Percentiles rank a stretch among this genome's conserved stretches.
Conservation (phyloP, 768 basidiomycete genomes). For the Megacollybia marginata region DNA sequence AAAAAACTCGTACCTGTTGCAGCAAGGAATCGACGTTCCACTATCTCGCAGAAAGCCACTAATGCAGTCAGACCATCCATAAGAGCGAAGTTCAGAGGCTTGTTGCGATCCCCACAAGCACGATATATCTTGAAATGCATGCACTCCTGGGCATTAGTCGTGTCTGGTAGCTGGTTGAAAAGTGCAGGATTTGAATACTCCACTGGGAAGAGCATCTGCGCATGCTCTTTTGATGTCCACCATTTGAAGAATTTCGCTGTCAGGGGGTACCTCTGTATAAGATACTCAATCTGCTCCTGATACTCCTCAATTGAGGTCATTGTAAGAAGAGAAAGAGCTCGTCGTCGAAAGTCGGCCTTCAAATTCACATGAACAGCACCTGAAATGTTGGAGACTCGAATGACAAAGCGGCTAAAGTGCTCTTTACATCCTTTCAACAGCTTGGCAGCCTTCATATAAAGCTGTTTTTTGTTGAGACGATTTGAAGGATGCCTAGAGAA, state of each 20-base stretch:
- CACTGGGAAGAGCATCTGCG: constrained; percentile 24
- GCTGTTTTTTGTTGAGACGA: constrained; percentile 2
- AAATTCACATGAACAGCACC: constrained; percentile 13
- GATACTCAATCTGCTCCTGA: too few species aligned
- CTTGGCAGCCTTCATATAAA: constrained; percentile 3
- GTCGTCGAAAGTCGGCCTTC: constrained; percentile 9
- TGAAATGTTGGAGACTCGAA: constrained; percentile 16
- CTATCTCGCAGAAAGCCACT: too few species aligned
- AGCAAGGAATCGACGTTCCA: too few species aligned
- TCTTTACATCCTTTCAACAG: constrained; percentile 22
- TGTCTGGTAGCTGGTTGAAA: constrained; percentile 24
- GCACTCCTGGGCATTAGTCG: constrained; percentile 28
- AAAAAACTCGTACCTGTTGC: too few species aligned
- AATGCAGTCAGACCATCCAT: too few species aligned
- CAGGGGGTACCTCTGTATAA: too few species aligned
- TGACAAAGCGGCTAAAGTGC: constrained; percentile 21
- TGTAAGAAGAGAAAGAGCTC: constrained; percentile 5
- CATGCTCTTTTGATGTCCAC: too few species aligned
- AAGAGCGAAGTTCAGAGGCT: too few species aligned
- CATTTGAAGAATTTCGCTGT: too few species aligned
- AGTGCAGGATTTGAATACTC: constrained; percentile 17
- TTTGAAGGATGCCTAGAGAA: constrained; percentile 6
- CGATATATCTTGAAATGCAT: constrained; percentile 27
- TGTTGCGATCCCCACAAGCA: constrained; percentile 9
- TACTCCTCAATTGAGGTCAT: too few species aligned